Evolutionary conservation across 176 grass and related monocot genomes (phyloP).

Genomic region (Canna indica): DNA sequence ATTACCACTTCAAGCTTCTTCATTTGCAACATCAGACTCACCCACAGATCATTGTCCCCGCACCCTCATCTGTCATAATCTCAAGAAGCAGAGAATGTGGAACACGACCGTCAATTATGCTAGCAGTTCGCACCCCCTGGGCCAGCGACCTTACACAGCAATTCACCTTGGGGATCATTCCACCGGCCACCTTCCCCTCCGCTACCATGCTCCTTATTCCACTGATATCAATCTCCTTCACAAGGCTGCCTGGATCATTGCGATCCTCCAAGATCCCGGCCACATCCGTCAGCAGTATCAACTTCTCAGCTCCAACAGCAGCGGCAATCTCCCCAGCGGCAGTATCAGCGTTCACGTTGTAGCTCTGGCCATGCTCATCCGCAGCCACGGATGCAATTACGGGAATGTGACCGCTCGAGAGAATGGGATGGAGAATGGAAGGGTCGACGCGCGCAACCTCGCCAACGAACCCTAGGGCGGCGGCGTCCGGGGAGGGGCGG

Average conservation of each 20-base stretch:
- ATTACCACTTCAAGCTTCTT: too few species aligned
- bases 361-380: constrained; percentile 55
- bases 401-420: constrained; percentile 57
- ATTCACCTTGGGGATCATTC: constrained; percentile 87
- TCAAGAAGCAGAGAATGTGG: constrained; percentile 76
- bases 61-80: constrained; percentile 74
- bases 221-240: constrained; percentile 58
- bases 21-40: constrained; percentile 18
- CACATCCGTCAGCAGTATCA: constrained; percentile 67
- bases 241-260: constrained; percentile 47
- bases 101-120: constrained; percentile 70
- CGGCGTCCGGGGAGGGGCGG: constrained; percentile 38
- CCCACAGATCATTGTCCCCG: constrained; percentile 70
- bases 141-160: constrained; percentile 59
- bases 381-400: constrained; percentile 80
- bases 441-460: constrained; percentile 59
- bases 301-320: constrained; percentile 66
- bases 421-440: constrained; percentile 45
- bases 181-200: constrained; percentile 66
- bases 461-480: constrained; percentile 57
- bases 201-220: constrained; percentile 49
- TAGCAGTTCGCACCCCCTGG: constrained; percentile 59
- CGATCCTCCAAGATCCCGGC: constrained; percentile 52
- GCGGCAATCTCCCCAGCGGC: constrained; percentile 66
- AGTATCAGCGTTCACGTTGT: constrained; percentile 88